Conservation (phyloP, 805 yeast species). For the Candida palmyrensis region DNA sequence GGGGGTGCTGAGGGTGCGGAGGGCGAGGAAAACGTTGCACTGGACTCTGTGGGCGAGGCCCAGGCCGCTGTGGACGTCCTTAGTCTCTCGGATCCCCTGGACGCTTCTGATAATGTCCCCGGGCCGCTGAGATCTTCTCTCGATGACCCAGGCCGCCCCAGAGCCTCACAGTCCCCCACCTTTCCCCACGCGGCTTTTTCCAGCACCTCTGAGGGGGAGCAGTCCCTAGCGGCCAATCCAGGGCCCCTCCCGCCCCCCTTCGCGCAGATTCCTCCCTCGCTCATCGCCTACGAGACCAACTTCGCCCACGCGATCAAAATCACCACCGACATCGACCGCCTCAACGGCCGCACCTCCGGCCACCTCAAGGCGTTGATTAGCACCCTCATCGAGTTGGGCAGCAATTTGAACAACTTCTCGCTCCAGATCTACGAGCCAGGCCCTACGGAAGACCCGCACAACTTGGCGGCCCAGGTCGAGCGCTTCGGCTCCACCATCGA, state of each 20-base stretch:
- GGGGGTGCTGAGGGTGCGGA: not conserved
- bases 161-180: too few species aligned
- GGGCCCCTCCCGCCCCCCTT: slow-evolving; percentile 5
- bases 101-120: too few species aligned
- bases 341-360: slow-evolving; percentile 32
- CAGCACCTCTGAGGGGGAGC: not conserved
- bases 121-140: too few species aligned
- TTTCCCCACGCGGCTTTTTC: not conserved
- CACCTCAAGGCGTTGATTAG: slow-evolving; percentile 35
- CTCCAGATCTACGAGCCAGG: slow-evolving; percentile 31
- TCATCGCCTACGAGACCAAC: slow-evolving; percentile 29
- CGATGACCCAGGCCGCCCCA: not conserved
- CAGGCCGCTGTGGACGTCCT: not conserved
- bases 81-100: too few species aligned
- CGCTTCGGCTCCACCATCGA: slow-evolving; percentile 51
- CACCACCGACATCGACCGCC: slow-evolving; percentile 30
- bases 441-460: slow-evolving; percentile 1
- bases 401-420: slow-evolving; percentile 51
- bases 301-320: slow-evolving; percentile 29
- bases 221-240: too few species aligned
- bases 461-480: slow-evolving; percentile 27
- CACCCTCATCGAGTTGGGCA: slow-evolving; percentile 48
- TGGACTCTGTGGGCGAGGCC: not conserved
- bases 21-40: not conserved
- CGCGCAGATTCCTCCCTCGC: slow-evolving; percentile 23